Evolutionary conservation across 768 basidiomycete species (phyloP), one percentile per base, ranked within the genome.

Genomic region (Boletus subparvulus): DNA sequence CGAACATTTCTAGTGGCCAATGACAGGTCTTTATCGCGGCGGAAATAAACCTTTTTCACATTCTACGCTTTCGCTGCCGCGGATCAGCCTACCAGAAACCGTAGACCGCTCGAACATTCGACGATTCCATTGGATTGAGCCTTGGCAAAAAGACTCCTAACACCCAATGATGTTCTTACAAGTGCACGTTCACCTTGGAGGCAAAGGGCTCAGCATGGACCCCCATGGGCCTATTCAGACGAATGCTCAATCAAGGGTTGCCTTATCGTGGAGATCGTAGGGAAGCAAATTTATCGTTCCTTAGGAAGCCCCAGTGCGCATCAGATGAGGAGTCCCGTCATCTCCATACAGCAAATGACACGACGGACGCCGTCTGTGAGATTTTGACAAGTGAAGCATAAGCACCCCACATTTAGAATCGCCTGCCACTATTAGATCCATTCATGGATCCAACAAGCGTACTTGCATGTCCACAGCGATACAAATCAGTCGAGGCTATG

Each of bases 401-500:
- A 46, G 32, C 45, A 44, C 28, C 30, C 40, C 50, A 17, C 28
- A 21, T 43, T 43, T 54, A 4, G 35, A 6, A 42, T 59, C 48
- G 54, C 45, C 32, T 42, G 45, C 19, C 50, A 55, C 11, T 40
- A n/a, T 45, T 28, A 48, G 32, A 59, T 56, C 41, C 10, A 42
- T 49, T n/a, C 53, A 28, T 28, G 28, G 28, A 28, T 28, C 28
- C 28, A 26, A 46, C 46, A 52, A 35, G 33, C 40, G 13, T 14
- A 26, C 21, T 33, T n/a, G 13, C 24, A 53, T 44, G 11, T 37
- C 58, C 50, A 41, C 35, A 40, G 54, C 21, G 49, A 48, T 46
- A 54, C 52, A n/a, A 39, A 55, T 59, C 58, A 26, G 40, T 47
- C 19, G 44, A 61, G 65, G 65, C 59, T 59, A 59, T 69, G 67